These are phyloP conservation scores for Quercus lobata DNA, from an alignment of 331 rosid species.

Conservation along the genomic window DNA sequence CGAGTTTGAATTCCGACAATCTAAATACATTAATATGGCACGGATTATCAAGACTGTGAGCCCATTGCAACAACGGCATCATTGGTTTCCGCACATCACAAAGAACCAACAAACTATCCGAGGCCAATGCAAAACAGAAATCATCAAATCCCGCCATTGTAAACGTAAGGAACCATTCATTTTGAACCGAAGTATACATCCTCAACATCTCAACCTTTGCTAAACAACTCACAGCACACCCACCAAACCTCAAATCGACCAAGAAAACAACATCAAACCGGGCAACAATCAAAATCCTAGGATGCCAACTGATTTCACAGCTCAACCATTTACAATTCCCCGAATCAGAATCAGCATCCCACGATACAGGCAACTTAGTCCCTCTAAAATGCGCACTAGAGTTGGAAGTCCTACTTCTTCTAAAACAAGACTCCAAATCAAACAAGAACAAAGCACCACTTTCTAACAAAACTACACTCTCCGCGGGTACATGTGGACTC, in stretches of 20 bases:
- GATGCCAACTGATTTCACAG: slow-evolving; percentile 86
- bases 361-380: slow-evolving; percentile 37
- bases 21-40: too few relatives aligned
- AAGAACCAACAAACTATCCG: slow-evolving; percentile 49
- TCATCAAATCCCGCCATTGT: slow-evolving; percentile 45
- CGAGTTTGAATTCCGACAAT: too few relatives aligned
- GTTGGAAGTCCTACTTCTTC: neutral
- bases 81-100: slow-evolving; percentile 66
- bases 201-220: too few relatives aligned
- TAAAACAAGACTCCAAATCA: slow-evolving; percentile 29
- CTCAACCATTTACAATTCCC: slow-evolving; percentile 49
- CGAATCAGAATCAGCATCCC: slow-evolving; percentile 34
- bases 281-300: slow-evolving; percentile 54
- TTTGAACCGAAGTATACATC: too few relatives aligned
- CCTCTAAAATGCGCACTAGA: neutral
- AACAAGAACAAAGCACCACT: too few relatives aligned
- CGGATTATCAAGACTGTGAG: too few relatives aligned
- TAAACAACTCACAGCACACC: too few relatives aligned
- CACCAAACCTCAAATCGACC: too few relatives aligned
- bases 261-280: too few relatives aligned
- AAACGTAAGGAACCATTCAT: slow-evolving; percentile 24
- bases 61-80: slow-evolving; percentile 20
- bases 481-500: too few relatives aligned
- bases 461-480: slow-evolving; percentile 11
- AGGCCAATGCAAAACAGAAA: slow-evolving; percentile 55